A percentile compares a stretch with the other conserved stretches of the same genome.
These are phyloP conservation scores for Astragalus glycyphyllos DNA, from an alignment of 306 rosid species.

Conservation along the genomic window DNA sequence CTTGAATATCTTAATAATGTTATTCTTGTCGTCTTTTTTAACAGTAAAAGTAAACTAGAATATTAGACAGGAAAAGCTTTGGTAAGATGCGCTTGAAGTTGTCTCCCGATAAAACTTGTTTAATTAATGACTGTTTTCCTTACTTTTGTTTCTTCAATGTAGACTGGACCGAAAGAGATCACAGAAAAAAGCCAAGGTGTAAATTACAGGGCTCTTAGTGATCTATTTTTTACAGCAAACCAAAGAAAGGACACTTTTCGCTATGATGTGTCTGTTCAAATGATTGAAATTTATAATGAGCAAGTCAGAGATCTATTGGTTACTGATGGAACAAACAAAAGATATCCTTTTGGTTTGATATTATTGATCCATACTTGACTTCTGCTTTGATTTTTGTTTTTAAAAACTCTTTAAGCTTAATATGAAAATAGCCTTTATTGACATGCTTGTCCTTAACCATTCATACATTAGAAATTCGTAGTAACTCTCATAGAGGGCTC, in stretches of 20 bases:
- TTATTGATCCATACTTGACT: conserved; percentile 14
- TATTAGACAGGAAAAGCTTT: conserved; percentile 74
- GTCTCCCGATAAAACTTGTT: background rate
- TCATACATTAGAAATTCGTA: conserved; percentile 87
- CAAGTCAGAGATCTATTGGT: conserved; percentile 97
- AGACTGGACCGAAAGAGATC: conserved; percentile 93
- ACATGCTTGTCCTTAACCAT: conserved; percentile 57
- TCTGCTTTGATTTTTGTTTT: background rate
- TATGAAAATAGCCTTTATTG: conserved; percentile 26
- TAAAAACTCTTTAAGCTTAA: background rate
- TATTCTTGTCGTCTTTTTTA: conserved; percentile 33
- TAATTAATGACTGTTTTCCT: conserved; percentile 18
- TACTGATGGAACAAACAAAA: conserved; percentile 83
- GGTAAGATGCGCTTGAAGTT: conserved; percentile 48
- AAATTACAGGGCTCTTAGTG: conserved; percentile 91
- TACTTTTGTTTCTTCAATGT: conserved; percentile 35
- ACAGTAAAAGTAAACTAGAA: conserved; percentile 59
- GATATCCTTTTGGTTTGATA: conserved; percentile 76
- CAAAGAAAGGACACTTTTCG: conserved; percentile 80
- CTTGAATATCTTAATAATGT: background rate
- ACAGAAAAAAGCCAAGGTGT: conserved; percentile 92
- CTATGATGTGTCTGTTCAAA: conserved; percentile 88
- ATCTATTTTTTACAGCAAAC: conserved; percentile 79
- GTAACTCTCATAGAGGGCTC: conserved; percentile 80
- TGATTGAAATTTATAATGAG: conserved; percentile 97